These are phyloP conservation scores for Houttuynia cordata DNA, from an alignment of 164 flowering plant species.

Conservation along the genomic window DNA sequence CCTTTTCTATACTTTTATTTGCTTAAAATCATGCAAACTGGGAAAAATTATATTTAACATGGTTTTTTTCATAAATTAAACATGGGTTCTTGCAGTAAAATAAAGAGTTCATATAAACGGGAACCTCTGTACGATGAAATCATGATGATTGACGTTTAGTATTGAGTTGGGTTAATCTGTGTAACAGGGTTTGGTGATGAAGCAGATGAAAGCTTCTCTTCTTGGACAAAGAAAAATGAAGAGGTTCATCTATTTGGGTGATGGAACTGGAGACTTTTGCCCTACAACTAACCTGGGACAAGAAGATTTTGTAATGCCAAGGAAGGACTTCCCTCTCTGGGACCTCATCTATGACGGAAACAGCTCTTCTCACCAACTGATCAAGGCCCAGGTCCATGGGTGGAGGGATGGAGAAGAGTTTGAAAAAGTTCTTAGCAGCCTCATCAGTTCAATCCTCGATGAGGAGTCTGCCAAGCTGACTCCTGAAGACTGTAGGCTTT, in stretches of 20 bases:
- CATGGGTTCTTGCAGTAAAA: too few species aligned
- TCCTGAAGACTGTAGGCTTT: too few species aligned
- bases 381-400: constrained; percentile 55
- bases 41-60: too few species aligned
- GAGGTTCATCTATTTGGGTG: constrained; percentile 62
- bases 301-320: constrained; percentile 71
- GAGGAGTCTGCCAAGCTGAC: neutral
- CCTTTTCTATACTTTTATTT: too few species aligned
- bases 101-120: too few species aligned
- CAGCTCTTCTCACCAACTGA: constrained; percentile 7
- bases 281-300: constrained; percentile 46
- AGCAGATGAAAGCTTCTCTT: constrained; percentile 20
- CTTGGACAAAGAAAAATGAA: constrained; percentile 8
- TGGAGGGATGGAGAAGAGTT: constrained; percentile 70
- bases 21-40: too few species aligned
- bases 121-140: too few species aligned
- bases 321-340: constrained; percentile 60
- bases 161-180: too few species aligned
- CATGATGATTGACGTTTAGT: too few species aligned
- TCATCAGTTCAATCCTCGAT: constrained; percentile 14
- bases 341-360: constrained; percentile 25
- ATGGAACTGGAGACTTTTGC: constrained; percentile 73
- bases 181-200: constrained; percentile 50
- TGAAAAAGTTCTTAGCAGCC: constrained; percentile 24
- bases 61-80: too few species aligned